Percentiles rank a stretch among this genome's conserved stretches.
Conservation (phyloP, 2,329 filamentous ascomycete species). For the Penicillium frequentans region DNA sequence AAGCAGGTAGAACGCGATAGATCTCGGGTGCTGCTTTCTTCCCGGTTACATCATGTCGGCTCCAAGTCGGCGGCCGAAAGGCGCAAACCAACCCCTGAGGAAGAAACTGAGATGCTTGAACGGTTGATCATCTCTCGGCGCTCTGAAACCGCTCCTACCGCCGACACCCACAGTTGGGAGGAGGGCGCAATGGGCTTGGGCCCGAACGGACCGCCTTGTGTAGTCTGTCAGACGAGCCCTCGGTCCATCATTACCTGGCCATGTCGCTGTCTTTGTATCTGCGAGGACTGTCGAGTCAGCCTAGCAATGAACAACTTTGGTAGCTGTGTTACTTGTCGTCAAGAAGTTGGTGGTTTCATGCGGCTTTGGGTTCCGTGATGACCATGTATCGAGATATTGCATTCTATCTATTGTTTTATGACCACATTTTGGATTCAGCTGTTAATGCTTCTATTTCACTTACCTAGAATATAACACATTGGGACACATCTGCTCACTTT, state of each 20-base stretch:
- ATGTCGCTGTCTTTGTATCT: constrained; percentile 89
- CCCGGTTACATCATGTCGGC: constrained; percentile 28
- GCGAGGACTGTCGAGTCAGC: constrained; percentile 91
- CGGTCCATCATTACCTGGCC: constrained; percentile 94
- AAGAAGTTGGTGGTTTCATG: constrained; percentile 85
- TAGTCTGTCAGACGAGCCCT: constrained; percentile 85
- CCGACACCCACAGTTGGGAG: constrained; percentile 56
- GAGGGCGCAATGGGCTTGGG: constrained; percentile 73
- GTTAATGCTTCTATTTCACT: neutral
- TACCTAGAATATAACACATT: neutral
- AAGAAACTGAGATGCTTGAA: constrained; percentile 61
- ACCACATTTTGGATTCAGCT: neutral
- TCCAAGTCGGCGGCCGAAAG: constrained; percentile 17
- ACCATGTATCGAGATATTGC: neutral
- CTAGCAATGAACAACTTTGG: constrained; percentile 97
- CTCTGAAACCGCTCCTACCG: constrained; percentile 26
- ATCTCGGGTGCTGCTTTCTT: constrained; percentile 63
- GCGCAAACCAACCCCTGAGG: constrained; percentile 45
- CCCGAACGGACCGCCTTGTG: constrained; percentile 76
- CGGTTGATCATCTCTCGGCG: constrained; percentile 58
- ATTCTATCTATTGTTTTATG: neutral
- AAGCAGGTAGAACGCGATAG: constrained; percentile 68
- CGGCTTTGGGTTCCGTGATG: constrained; percentile 79
- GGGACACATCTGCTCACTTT: neutral
- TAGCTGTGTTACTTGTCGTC: constrained; percentile 90